Base-by-base conservation (phyloP, 2,329 filamentous ascomycete genomes). In the Cladosporium colombiae region DNA sequence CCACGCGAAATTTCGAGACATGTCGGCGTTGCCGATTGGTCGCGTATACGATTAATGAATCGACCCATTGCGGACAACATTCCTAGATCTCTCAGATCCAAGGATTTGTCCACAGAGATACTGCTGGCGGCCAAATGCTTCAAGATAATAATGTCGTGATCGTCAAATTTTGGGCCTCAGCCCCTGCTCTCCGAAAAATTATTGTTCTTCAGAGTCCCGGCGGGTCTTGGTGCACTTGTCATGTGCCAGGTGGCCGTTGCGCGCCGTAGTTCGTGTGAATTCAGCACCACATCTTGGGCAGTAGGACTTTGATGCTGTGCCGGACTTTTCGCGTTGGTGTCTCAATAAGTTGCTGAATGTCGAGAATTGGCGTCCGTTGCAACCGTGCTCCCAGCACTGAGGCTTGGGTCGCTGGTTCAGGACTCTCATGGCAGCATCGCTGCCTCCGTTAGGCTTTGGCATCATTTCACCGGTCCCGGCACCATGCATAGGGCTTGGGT, bases 321-420 rank as follows among this genome's bases (percentile, higher is more conserved):
- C 94, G 0, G 92, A 96, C 78, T 97, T 97, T 79, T 98, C 94
- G 52, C 94, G 87, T 78, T 97, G 93, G 77, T 98, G 94, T 68
- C 94, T 86, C 44, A 97, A 83, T 3, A 97, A 85, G 76, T 97
- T 97, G 85, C 93, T 97, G 76, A 97, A 97, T 3, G 94, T 97
- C 21, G 92, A 96, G 75, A 98, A 98, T 74, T 96, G 91, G 33
- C 93, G 89, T 23, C 94, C 94, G 74, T 97, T 97, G 82, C 94
- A 98, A 13, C 93, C 94, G 75, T 98, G 94, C 68, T 97, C 94
- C 91, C 92, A 98, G 79, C 94, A 97, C 76, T 96, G 92, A 55
- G 93, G 93, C 80, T 96, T 96, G n/a, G 92, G 92, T 44, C 77
- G 74, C 59, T 76, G 73, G 69, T 75, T 77, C 37, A 76, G 69